Base-by-base conservation (phyloP, 2,329 filamentous ascomycete species). In the Ophiostoma piceae region DNA sequence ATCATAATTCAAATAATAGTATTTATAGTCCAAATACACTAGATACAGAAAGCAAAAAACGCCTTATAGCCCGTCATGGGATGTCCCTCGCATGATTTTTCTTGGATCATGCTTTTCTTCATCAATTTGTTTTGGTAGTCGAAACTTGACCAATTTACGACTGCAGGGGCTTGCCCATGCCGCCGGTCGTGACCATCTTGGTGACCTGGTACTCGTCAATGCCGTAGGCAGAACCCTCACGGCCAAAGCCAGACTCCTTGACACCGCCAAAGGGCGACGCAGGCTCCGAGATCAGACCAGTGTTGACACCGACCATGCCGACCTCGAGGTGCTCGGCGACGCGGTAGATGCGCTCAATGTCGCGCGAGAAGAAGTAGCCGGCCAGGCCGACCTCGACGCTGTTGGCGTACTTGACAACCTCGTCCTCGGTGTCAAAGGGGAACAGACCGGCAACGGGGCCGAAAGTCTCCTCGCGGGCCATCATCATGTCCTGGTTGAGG, bases 401-500 rank as follows among this genome's bases (percentile, higher is more conserved):
- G 79, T 99, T 99, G 3, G 95, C 94, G 74, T 94, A 81, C 73
- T 86, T 83, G 39, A 98, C 88, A 5, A 97, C 95, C 76, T 98
- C 94, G 68, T 90, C 89, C 80, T 98, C 95, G 0, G 90, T 92
- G 66, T 92, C 86, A 77, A 98, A 99, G 67, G 88, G 85, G 83
- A 97, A 97, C 16, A 98, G 80, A 0, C 91, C 94, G 0, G 94
- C 94, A 0, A 98, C 91, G 2, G 95, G 95, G 0, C 95, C 95
- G 77, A 99, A 99, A 0, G 94, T 99, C 83, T 99, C 95, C 79
- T 98, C 94, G 1, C 83, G 83, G 4, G 92, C 89, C 74, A 98
- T 85, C 71, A 87, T 84, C 95, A 98, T 98, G 60, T 94, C 88
- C 71, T 85, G 83, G 12, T 84, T 96, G 89, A 97, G 94, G 73